These are phyloP conservation scores for Pythium folliculosum DNA, from an alignment of 352 stramenopile species.

Conservation along the genomic window DNA sequence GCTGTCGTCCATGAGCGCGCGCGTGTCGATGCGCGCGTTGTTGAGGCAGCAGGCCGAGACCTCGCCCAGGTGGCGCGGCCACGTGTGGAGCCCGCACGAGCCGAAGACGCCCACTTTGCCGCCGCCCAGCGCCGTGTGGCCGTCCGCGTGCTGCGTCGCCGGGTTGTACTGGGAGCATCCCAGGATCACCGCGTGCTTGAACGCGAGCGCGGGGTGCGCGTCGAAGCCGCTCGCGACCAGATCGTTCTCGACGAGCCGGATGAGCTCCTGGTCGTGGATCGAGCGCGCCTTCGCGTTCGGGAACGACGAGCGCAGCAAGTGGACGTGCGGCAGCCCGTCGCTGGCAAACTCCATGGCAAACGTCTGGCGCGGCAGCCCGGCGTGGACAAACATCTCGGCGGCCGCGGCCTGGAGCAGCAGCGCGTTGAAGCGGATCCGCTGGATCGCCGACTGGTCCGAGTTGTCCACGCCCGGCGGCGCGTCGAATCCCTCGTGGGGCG, in stretches of 20 bases:
- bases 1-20: conserved; percentile 58
- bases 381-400: conserved; percentile 51
- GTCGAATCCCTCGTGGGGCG: conserved; percentile 49
- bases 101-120: conserved; percentile 64
- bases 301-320: conserved; percentile 58
- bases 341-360: conserved; percentile 53
- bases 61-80: conserved; percentile 50
- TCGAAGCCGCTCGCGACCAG: conserved; percentile 46
- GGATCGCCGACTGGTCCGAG: conserved; percentile 49
- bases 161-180: conserved; percentile 66
- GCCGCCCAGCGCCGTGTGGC: conserved; percentile 60
- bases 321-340: conserved; percentile 52
- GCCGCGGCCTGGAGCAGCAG: conserved; percentile 58
- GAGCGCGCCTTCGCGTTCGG: conserved; percentile 45
- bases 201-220: conserved; percentile 30
- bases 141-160: conserved; percentile 47
- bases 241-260: conserved; percentile 50
- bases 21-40: conserved; percentile 55
- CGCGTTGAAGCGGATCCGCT: conserved; percentile 56
- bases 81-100: conserved; percentile 67
- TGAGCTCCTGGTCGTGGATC: conserved; percentile 64
- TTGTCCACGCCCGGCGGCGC: conserved; percentile 51
- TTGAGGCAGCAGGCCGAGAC: conserved; percentile 55
- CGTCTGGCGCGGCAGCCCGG: conserved; percentile 43
- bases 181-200: conserved; percentile 76